Percentiles rank a stretch among this genome's conserved stretches.
Conservation (phyloP, 768 basidiomycete species). For the Termitomyces sp. region DNA sequence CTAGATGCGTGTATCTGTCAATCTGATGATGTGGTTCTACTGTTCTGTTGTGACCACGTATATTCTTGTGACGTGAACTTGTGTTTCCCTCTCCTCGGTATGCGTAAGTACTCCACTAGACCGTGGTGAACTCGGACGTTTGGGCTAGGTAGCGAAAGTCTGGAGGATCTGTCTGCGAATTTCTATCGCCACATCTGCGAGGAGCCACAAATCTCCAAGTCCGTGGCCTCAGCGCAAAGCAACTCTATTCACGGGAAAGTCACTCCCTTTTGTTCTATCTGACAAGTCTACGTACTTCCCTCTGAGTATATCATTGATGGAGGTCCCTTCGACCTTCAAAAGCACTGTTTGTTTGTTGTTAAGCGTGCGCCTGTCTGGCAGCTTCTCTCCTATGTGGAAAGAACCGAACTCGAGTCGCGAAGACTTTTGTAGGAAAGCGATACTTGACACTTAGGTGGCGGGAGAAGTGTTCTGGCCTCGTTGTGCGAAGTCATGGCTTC, state of each 20-base stretch:
- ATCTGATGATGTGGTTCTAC: background rate
- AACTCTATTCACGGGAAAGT: background rate
- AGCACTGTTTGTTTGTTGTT: background rate
- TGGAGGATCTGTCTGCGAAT: constrained; percentile 9
- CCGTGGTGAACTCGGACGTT: background rate
- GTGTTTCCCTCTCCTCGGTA: background rate
- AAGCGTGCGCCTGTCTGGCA: background rate
- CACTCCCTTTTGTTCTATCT: background rate
- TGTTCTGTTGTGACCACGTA: background rate
- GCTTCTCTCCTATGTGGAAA: background rate
- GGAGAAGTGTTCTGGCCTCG: constrained; percentile 14
- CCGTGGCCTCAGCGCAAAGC: background rate
- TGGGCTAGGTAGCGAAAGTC: background rate
- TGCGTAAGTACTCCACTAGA: background rate
- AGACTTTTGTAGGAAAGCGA: background rate
- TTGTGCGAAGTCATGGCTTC: constrained; percentile 3
- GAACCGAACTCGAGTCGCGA: background rate
- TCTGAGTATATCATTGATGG: background rate
- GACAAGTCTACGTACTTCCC: background rate
- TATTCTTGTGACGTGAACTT: background rate
- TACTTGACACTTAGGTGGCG: constrained; percentile 5
- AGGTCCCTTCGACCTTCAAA: background rate
- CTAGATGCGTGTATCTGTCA: background rate
- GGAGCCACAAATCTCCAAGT: background rate
- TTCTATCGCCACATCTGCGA: background rate